Percentiles rank a stretch among this genome's conserved stretches.
These are phyloP conservation scores for Umbilicus rupestris DNA, from an alignment of 164 flowering plant genomes.

Conservation along the genomic window DNA sequence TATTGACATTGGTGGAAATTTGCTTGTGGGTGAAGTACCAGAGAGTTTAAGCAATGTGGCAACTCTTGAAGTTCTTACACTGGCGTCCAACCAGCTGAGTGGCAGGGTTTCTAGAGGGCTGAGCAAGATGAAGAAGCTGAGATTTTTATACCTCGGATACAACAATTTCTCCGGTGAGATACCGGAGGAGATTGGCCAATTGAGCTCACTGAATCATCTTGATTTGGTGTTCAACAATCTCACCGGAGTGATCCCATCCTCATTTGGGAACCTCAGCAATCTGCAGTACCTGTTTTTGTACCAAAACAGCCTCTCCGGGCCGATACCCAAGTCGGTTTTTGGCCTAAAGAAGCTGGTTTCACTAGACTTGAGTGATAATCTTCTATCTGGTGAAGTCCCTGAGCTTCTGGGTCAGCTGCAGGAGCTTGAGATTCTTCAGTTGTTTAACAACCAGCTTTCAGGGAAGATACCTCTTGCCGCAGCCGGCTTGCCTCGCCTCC, in stretches of 20 bases:
- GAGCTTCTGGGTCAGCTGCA: constrained; percentile 37
- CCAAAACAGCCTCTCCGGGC: constrained; percentile 52
- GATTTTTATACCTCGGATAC: constrained; percentile 73
- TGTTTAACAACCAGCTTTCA: constrained; percentile 55
- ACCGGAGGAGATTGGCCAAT: constrained; percentile 45
- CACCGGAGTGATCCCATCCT: constrained; percentile 53
- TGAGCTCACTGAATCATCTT: constrained; percentile 55
- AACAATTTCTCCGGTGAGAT: constrained; percentile 71
- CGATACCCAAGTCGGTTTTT: constrained; percentile 44
- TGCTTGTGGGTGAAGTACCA: constrained; percentile 45
- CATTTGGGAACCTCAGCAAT: constrained; percentile 50
- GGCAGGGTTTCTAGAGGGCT: constrained; percentile 50
- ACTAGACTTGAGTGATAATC: constrained; percentile 73
- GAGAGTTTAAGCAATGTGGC: constrained; percentile 28
- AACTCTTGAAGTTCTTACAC: constrained; percentile 33
- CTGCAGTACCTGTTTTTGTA: constrained; percentile 64
- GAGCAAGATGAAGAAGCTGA: constrained; percentile 43
- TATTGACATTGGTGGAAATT: constrained; percentile 76
- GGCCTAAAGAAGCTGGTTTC: constrained; percentile 43
- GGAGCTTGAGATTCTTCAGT: constrained; percentile 56
- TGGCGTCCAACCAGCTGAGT: constrained; percentile 51
- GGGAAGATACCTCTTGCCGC: constrained; percentile 58
- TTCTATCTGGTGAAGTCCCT: constrained; percentile 60
- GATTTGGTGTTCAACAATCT: constrained; percentile 78
- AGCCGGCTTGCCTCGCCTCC: constrained; percentile 43